These are phyloP conservation scores for Tetrastigma voinierianum DNA, from an alignment of 164 flowering plant genomes.

Conservation along the genomic window DNA sequence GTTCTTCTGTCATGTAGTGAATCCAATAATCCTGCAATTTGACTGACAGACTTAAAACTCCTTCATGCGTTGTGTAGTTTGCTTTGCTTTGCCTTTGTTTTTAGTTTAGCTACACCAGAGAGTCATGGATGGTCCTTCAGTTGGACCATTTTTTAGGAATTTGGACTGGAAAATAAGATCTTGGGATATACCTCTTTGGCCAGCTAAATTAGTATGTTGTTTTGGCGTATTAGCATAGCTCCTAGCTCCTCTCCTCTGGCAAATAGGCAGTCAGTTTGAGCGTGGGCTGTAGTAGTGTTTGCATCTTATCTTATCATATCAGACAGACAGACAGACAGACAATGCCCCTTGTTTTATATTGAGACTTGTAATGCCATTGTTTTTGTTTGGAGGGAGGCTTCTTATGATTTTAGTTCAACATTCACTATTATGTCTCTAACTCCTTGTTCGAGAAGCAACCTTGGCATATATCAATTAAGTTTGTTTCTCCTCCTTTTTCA, in stretches of 20 bases:
- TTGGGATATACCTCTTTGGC: not conserved
- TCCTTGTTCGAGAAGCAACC: too few species aligned
- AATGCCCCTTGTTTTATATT: not conserved
- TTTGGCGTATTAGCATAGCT: not conserved
- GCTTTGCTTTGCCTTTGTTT: not conserved
- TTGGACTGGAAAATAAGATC: not conserved
- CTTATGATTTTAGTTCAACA: not conserved
- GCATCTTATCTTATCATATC: too few species aligned
- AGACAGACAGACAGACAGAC: too few species aligned
- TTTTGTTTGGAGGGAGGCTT: too few species aligned
- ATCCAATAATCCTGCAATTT: constrained; percentile 1
- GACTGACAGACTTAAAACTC: not conserved
- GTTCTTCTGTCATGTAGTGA: not conserved
- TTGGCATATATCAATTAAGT: too few species aligned
- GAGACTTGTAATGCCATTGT: too few species aligned
- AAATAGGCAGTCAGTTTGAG: not conserved
- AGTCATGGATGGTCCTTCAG: not conserved
- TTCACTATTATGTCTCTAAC: not conserved
- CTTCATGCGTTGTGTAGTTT: not conserved
- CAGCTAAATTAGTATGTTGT: not conserved
- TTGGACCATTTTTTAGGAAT: not conserved
- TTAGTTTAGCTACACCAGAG: not conserved
- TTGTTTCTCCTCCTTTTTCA: too few species aligned
- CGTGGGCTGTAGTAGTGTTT: not conserved
- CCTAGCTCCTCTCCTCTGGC: too few species aligned